Percentiles rank a stretch among this genome's conserved stretches.
Evolutionary conservation across 169 alveolate species (phyloP).

Genomic region (Eimeria maxima): DNA sequence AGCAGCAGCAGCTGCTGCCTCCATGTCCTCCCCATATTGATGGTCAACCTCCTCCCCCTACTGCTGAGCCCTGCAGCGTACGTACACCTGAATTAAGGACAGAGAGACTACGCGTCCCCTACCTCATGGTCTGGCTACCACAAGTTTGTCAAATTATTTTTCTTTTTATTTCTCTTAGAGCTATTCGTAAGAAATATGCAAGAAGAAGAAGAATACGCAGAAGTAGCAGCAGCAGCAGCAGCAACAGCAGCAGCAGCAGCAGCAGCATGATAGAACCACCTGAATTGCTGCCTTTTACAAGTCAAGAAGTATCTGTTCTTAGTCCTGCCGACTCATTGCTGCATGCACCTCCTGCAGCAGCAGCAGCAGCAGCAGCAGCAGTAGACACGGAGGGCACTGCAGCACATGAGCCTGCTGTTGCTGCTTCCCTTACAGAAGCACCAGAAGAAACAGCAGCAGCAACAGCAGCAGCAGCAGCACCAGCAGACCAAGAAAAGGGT

Average conservation of each 20-base stretch:
- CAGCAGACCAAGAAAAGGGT: too few species aligned
- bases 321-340: background rate
- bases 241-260: slow-evolving; percentile 55
- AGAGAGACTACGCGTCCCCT: slow-evolving; percentile 72
- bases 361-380: too few species aligned
- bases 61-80: slow-evolving; percentile 23
- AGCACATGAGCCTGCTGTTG: background rate
- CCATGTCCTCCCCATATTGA: background rate
- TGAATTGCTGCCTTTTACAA: background rate
- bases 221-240: background rate
- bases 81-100: background rate
- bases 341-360: too few species aligned
- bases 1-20: slow-evolving; percentile 36
- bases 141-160: slow-evolving; percentile 57
- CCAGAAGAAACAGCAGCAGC: background rate
- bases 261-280: background rate
- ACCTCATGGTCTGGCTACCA: slow-evolving; percentile 73
- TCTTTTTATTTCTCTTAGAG: slow-evolving; percentile 47
- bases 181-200: background rate
- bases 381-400: background rate
- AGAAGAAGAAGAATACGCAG: too few species aligned
- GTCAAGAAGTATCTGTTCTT: background rate
- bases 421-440: background rate
- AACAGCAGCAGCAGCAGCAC: too few species aligned
- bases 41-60: background rate